Evolutionary conservation across 2,329 filamentous ascomycete genomes (phyloP).

Genomic region (Fusarium bactridioides): DNA sequence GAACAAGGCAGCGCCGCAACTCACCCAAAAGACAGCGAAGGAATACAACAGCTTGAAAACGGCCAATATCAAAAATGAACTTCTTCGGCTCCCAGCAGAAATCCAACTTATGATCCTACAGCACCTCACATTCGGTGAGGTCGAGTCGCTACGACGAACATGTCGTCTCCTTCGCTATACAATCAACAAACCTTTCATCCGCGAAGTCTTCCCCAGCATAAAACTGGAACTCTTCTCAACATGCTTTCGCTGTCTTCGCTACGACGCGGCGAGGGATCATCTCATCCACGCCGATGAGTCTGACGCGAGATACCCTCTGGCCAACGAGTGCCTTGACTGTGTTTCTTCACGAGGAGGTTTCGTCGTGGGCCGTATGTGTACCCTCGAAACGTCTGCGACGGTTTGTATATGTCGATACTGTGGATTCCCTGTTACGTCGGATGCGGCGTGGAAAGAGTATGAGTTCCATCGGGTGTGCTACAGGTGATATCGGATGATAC

Average conservation of each 20-base stretch:
- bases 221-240: slow-evolving; percentile 46
- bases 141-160: slow-evolving; percentile 53
- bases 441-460: slow-evolving; percentile 44
- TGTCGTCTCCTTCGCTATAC: slow-evolving; percentile 48
- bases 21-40: too few relatives aligned
- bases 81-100: slow-evolving; percentile 52
- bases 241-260: slow-evolving; percentile 51
- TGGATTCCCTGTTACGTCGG: slow-evolving; percentile 48
- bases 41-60: neutral
- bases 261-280: slow-evolving; percentile 41
- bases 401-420: slow-evolving; percentile 56
- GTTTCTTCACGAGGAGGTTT: slow-evolving; percentile 47
- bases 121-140: slow-evolving; percentile 53
- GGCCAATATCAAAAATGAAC: neutral
- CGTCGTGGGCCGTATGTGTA: slow-evolving; percentile 48
- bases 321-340: slow-evolving; percentile 52
- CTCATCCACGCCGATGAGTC: slow-evolving; percentile 46
- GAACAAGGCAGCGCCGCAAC: neutral
- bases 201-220: slow-evolving; percentile 48
- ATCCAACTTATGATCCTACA: slow-evolving; percentile 52
- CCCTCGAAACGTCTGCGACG: slow-evolving; percentile 45
- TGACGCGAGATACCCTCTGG: slow-evolving; percentile 48
- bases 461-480: slow-evolving; percentile 54
- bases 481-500: slow-evolving; percentile 47
- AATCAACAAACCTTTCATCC: slow-evolving; percentile 48